These are phyloP conservation scores for Groenewaldozyma tartarivorans DNA, from an alignment of 805 yeast species.

Conservation along the genomic window DNA sequence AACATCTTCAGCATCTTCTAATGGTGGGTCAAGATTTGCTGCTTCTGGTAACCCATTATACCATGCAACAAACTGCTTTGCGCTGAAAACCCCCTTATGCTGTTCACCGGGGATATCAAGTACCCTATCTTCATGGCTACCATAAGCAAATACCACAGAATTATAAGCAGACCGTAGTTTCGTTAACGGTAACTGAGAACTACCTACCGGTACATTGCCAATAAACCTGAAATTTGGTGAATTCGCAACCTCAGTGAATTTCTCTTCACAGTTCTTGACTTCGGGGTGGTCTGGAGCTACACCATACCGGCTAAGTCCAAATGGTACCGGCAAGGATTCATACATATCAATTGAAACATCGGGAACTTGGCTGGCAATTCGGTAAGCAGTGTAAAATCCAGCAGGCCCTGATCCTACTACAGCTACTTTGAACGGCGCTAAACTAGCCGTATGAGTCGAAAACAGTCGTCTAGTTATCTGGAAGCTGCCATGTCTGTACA, in stretches of 20 bases:
- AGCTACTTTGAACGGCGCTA: slow-evolving; percentile 37
- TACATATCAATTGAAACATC: slow-evolving; percentile 55
- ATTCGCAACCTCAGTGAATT: slow-evolving; percentile 45
- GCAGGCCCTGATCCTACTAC: slow-evolving; percentile 95
- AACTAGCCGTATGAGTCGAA: slow-evolving; percentile 1
- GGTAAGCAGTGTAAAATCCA: slow-evolving; percentile 82
- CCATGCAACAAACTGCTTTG: slow-evolving; percentile 90
- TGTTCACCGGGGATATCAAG: slow-evolving; percentile 50
- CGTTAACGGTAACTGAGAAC: slow-evolving; percentile 40
- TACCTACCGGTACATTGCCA: slow-evolving; percentile 68
- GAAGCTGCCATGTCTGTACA: too few relatives aligned
- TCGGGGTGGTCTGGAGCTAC: slow-evolving; percentile 99
- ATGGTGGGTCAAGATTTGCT: slow-evolving; percentile 41
- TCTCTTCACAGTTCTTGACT: slow-evolving; percentile 64
- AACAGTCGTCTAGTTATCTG: neutral
- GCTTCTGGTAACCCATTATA: slow-evolving; percentile 81
- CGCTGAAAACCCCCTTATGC: slow-evolving; percentile 58
- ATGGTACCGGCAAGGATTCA: slow-evolving; percentile 83
- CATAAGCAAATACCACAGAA: slow-evolving; percentile 73
- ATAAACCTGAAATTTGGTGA: slow-evolving; percentile 41
- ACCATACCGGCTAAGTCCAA: slow-evolving; percentile 84
- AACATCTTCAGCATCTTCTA: slow-evolving; percentile 52
- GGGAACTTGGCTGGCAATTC: slow-evolving; percentile 45
- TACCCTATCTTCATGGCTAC: slow-evolving; percentile 51
- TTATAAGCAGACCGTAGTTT: slow-evolving; percentile 51